Evolutionary conservation across 495 filamentous ascomycete species (phyloP).

Genomic region (Copromyces sp.): DNA sequence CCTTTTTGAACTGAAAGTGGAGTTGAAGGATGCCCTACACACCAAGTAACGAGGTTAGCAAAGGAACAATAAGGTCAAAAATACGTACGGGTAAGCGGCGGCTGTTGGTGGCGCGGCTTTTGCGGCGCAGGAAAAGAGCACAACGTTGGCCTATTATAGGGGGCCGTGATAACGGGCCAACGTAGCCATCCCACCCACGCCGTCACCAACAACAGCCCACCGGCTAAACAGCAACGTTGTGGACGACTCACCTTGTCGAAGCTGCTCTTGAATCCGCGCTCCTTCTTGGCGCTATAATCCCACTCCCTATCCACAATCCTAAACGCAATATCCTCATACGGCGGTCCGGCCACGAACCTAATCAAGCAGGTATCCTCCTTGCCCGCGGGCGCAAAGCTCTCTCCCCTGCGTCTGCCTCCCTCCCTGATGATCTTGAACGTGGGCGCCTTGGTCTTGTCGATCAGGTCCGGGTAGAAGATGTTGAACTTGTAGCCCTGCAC

Average conservation of each 20-base stretch:
- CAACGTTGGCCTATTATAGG: neutral
- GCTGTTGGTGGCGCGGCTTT: slow-evolving; percentile 3
- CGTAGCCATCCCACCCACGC: neutral
- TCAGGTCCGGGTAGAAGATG: slow-evolving; percentile 98
- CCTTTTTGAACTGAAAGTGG: slow-evolving; percentile 95
- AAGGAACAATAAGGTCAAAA: neutral
- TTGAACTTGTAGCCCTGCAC: slow-evolving; percentile 99
- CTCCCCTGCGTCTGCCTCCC: slow-evolving; percentile 73
- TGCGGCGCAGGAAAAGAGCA: slow-evolving; percentile 3
- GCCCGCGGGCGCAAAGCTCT: slow-evolving; percentile 90
- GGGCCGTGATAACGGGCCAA: slow-evolving; percentile 5
- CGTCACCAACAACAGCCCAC: neutral
- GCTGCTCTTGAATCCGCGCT: slow-evolving; percentile 89
- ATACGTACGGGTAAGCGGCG: neutral
- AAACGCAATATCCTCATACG: slow-evolving; percentile 96
- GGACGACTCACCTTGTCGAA: slow-evolving; percentile 79
- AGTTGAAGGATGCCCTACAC: slow-evolving; percentile 84
- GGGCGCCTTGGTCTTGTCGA: slow-evolving; percentile 87
- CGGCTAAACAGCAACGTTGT: neutral
- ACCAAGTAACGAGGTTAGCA: slow-evolving; percentile 14
- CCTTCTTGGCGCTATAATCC: slow-evolving; percentile 94
- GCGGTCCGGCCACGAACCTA: slow-evolving; percentile 87
- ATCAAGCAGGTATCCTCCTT: slow-evolving; percentile 97
- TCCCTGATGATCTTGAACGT: slow-evolving; percentile 94
- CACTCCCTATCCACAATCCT: slow-evolving; percentile 98